Base-by-base conservation (phyloP, 345 rosid genomes). In the Aegle marmelos region DNA sequence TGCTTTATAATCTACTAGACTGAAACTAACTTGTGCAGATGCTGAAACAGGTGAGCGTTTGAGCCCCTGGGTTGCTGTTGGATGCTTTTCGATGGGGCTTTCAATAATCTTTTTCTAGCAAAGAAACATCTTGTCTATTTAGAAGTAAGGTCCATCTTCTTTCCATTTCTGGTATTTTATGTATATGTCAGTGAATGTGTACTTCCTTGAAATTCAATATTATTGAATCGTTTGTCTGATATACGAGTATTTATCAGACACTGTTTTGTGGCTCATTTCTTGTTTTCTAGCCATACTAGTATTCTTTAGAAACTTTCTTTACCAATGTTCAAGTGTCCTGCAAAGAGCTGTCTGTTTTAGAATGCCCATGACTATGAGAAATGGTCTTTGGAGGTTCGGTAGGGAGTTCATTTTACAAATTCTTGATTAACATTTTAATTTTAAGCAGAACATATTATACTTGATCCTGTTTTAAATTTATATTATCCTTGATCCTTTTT, bases 21-120 rank as follows among this genome's bases (percentile, higher is more conserved):
- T 80, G 68, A 72, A 36, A 31, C 68, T 33, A 64, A 19, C 69
- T 76, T 64, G 57, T 71, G 28, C 34, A 34, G 41, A 69, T 86
- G 70, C 54, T 81, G 79, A 59, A 76, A 76, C 77, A 92, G 99
- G 99, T 81, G 99, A 93, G 83, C 93, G 94, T 57, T 85, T 93
- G 84, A 95, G 98, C 82, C 97, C 99, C 8, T 95, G 99, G 99
- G 89, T 95, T 72, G 91, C 96, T 11, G 84, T 79, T n/a, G 98
- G 99, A 69, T 95, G 99, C 90, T 90, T 95, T 80, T 73, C 87
- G 16, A 90, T 93, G 97, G 99, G 97, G 9, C 79, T 96, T 48
- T 96, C 95, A 0, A 90, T 93, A 72, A 86, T 94, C 75, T 94
- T 94, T 87, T 96, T 96, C 88, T 96, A 82, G 89, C 68, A 36